These are phyloP conservation scores for Trametes hirsuta DNA, from an alignment of 1,284 basidiomycete species.

Conservation along the genomic window DNA sequence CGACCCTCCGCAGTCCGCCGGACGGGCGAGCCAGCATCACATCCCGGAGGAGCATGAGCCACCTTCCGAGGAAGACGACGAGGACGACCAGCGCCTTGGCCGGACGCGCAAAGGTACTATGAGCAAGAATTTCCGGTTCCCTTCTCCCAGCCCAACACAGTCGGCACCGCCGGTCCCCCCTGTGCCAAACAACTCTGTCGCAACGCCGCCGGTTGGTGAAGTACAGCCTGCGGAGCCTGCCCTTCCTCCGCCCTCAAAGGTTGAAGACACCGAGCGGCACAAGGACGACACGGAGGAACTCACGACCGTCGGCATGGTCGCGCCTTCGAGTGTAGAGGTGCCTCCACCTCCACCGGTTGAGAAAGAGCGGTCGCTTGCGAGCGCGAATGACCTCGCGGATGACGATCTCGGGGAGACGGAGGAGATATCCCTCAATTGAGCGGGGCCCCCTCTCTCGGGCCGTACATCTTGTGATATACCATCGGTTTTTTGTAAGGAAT, in stretches of 20 bases:
- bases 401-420: constrained; percentile 78
- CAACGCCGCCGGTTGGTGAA: constrained; percentile 3
- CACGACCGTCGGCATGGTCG: constrained; percentile 42
- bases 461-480: background rate
- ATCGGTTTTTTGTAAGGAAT: background rate
- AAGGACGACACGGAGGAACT: constrained; percentile 29
- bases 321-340: constrained; percentile 71
- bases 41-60: constrained; percentile 58
- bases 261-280: constrained; percentile 2
- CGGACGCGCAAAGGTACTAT: constrained; percentile 62
- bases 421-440: constrained; percentile 55
- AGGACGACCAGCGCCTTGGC: constrained; percentile 23
- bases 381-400: constrained; percentile 53
- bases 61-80: constrained; percentile 27
- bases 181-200: constrained; percentile 15
- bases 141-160: constrained; percentile 43
- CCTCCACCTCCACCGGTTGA: constrained; percentile 77
- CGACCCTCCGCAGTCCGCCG: constrained; percentile 42
- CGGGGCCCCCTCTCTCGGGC: background rate
- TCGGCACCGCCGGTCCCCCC: constrained; percentile 26
- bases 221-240: constrained; percentile 2
- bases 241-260: constrained; percentile 13
- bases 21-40: constrained; percentile 23
- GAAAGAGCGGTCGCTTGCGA: constrained; percentile 56
- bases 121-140: constrained; percentile 80